These are phyloP conservation scores for Pezicula rhizophila DNA, from an alignment of 2,329 filamentous ascomycete species.

Conservation along the genomic window DNA sequence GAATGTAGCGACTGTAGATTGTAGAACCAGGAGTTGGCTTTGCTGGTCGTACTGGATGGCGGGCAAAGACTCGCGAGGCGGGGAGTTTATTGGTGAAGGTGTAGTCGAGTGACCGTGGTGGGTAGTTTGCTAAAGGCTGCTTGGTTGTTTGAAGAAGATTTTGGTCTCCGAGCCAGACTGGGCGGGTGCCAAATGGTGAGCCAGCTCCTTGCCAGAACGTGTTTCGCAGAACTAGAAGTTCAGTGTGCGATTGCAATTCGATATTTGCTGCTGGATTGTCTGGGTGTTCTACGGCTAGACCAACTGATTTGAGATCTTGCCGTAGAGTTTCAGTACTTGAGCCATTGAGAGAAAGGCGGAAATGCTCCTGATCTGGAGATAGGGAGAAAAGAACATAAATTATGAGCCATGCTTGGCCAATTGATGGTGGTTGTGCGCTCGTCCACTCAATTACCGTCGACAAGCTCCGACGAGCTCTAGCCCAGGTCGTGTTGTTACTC, in stretches of 20 bases:
- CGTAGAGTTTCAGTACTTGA: constrained; percentile 29
- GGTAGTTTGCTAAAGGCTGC: constrained; percentile 24
- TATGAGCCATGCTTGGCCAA: constrained; percentile 41
- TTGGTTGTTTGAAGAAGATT: constrained; percentile 35
- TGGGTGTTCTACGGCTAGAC: constrained; percentile 37
- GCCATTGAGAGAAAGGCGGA: constrained; percentile 35
- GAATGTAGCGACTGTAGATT: constrained; percentile 74
- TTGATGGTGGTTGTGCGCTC: constrained; percentile 27
- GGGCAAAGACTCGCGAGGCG: constrained; percentile 38
- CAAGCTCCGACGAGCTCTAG: constrained; percentile 37
- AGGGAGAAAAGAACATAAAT: constrained; percentile 38
- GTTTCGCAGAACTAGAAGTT: constrained; percentile 44
- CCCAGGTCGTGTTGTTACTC: constrained; percentile 32
- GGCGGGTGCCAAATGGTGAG: constrained; percentile 59
- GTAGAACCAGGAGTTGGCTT: constrained; percentile 67
- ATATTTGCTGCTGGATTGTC: constrained; percentile 6
- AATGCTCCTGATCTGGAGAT: constrained; percentile 36
- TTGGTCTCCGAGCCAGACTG: constrained; percentile 43
- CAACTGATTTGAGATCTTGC: constrained; percentile 34
- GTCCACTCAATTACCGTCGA: constrained; percentile 36
- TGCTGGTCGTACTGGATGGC: constrained; percentile 64
- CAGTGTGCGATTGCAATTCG: constrained; percentile 17
- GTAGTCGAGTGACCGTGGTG: constrained; percentile 34
- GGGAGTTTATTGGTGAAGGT: constrained; percentile 33
- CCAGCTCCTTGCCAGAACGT: constrained; percentile 68